Evolutionary conservation across 2,329 filamentous ascomycete species (phyloP).

Genomic region (Pseudogymnoascus verrucosus): DNA sequence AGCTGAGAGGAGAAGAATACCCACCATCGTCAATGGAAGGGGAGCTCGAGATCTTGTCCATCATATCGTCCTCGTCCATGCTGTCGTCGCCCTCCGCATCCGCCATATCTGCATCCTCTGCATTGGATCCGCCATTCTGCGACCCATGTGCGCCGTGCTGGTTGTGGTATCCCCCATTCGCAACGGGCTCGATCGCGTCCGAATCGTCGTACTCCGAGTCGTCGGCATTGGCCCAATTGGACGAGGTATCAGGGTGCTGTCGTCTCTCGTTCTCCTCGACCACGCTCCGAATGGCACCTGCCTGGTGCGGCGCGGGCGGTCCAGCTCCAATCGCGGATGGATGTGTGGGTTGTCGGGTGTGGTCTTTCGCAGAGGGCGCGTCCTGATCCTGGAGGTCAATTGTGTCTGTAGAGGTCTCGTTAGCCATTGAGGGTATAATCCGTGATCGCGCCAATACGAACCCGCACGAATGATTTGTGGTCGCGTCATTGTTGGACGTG

Average conservation of each 20-base stretch:
- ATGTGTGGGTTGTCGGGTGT: conserved; percentile 49
- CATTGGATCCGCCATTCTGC: conserved; percentile 49
- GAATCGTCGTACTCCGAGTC: conserved; percentile 33
- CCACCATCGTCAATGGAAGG: conserved; percentile 98
- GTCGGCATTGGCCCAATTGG: conserved; percentile 37
- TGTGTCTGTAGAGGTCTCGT: conserved; percentile 55
- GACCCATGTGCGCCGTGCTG: conserved; percentile 38
- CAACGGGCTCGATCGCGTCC: conserved; percentile 40
- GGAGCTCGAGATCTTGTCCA: conserved; percentile 98
- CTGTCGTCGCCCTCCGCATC: conserved; percentile 64
- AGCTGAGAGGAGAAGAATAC: conserved; percentile 39
- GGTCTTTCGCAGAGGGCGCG: conserved; percentile 77
- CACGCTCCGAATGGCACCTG: conserved; percentile 73
- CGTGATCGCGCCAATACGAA: conserved; percentile 26
- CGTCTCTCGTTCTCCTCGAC: conserved; percentile 59
- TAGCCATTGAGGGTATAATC: conserved; percentile 20
- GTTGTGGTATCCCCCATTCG: conserved; percentile 50
- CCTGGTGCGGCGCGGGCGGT: conserved; percentile 64
- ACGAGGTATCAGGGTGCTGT: conserved; percentile 50
- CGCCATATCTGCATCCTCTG: conserved; percentile 56
- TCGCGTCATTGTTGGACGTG: conserved; percentile 38
- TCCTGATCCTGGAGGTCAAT: conserved; percentile 86
- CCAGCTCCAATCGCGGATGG: conserved; percentile 42
- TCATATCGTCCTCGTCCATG: conserved; percentile 78
- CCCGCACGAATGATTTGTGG: conserved; percentile 49